Evolutionary conservation across 176 grass and related monocot species (phyloP).

Genomic region (Stipa capillata): DNA sequence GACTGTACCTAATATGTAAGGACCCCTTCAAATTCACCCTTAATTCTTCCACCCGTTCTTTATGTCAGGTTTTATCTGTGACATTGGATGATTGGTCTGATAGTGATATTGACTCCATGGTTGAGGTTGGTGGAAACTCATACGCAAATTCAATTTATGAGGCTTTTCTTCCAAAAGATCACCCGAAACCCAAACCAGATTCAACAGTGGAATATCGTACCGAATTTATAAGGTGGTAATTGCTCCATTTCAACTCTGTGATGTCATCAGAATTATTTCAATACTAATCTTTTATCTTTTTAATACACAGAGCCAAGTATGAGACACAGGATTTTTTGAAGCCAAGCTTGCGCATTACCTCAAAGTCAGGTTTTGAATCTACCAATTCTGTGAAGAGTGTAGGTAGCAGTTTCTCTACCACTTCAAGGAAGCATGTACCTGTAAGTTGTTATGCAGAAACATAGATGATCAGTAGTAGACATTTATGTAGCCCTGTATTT

Average conservation of each 20-base stretch:
- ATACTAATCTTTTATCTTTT: constrained; percentile 15
- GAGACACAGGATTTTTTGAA: constrained; percentile 96
- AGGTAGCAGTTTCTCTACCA: constrained; percentile 31
- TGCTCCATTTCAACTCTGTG: neutral
- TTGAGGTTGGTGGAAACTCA: constrained; percentile 97
- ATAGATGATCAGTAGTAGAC: neutral
- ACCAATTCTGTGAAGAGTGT: constrained; percentile 56
- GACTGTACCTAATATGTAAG: constrained; percentile 6
- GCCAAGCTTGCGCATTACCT: constrained; percentile 91
- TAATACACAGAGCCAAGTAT: constrained; percentile 74
- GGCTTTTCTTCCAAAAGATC: constrained; percentile 88
- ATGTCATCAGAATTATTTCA: constrained; percentile 9
- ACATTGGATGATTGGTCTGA: constrained; percentile 97
- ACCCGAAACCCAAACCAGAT: constrained; percentile 74
- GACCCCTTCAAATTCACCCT: constrained; percentile 4
- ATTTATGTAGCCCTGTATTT: constrained; percentile 23
- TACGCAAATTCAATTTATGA: constrained; percentile 99
- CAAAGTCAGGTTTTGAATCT: constrained; percentile 68
- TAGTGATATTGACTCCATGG: constrained; percentile 79
- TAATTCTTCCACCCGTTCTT: constrained; percentile 12
- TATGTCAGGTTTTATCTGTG: constrained; percentile 69
- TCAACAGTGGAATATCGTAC: constrained; percentile 70
- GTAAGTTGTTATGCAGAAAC: constrained; percentile 49
- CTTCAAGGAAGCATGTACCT: constrained; percentile 45
- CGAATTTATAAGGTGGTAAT: constrained; percentile 80